Conservation (phyloP, 1,284 basidiomycete genomes). For the Porogramme epimiltina region DNA sequence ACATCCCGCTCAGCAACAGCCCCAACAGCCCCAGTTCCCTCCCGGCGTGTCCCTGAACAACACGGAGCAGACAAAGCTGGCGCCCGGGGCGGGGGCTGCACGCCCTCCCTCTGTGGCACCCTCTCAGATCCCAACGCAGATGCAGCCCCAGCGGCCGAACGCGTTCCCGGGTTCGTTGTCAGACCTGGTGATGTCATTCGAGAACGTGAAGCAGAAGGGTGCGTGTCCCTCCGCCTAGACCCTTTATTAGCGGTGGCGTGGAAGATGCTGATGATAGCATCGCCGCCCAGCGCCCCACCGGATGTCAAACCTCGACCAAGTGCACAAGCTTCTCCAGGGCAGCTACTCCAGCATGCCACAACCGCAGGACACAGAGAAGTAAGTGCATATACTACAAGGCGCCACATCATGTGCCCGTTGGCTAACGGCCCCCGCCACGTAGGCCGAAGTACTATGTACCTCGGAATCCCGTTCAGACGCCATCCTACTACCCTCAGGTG, state of each 20-base stretch:
- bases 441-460: constrained; percentile 98
- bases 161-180: constrained; percentile 84
- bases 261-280: constrained; percentile 2
- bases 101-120: constrained; percentile 36
- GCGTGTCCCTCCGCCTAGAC: constrained; percentile 26
- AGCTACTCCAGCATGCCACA: constrained; percentile 89
- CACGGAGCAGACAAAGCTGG: constrained; percentile 27
- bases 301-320: constrained; percentile 84
- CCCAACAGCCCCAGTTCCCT: constrained; percentile 53
- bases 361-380: constrained; percentile 95
- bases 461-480: constrained; percentile 88
- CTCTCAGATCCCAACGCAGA: constrained; percentile 33
- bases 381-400: constrained; percentile 29
- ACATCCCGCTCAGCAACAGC: constrained; percentile 31
- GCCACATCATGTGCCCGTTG: background rate
- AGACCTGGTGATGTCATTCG: constrained; percentile 94
- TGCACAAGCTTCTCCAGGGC: constrained; percentile 91
- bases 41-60: constrained; percentile 65
- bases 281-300: constrained; percentile 70
- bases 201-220: constrained; percentile 96
- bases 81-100: constrained; percentile 21
- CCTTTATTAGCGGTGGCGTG: background rate
- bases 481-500: constrained; percentile 94
- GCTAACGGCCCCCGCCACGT: constrained; percentile 7
- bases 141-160: constrained; percentile 36